Base-by-base conservation (phyloP, 306 rosid species). In the Macrotyloma uniflorum region DNA sequence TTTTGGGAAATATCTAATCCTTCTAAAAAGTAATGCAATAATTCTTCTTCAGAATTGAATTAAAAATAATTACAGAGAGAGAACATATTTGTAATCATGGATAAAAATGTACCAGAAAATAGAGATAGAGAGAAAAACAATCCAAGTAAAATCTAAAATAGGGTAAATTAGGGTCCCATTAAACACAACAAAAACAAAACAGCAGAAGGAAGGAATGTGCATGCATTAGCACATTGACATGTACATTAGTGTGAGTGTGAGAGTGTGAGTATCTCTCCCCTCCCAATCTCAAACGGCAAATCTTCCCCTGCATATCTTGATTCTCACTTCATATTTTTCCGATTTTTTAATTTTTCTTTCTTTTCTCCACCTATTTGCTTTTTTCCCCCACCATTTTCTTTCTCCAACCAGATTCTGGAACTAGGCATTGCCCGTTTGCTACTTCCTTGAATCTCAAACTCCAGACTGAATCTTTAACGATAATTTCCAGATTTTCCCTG, bases 211-310 rank as follows among this genome's bases (percentile, higher is more conserved):
- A 36, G 53, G 28, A 77, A 70, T 77, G 23, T 72, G 68, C 87
- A 83, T 80, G 85, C 76, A 50, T 72, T 68, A 47, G 32, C 65
- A 61, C 58, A 42, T 24, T 30, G 19, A 19, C 49, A 35, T 38
- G 46, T 15, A 23, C 43, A 63, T 63, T 23, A 47, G 55, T 51
- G 38, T 73, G 79, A 24, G 67, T 51, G 22, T 66, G 82, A 24
- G 67, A n/a, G n/a, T n/a, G n/a, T n/a, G n/a, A n/a, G n/a, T n/a
- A n/a, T 53, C 22, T 67, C 72, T 61, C 75, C 77, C 9, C 46
- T 59, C 54, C 20, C 71, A 76, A 76, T 75, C 82, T 76, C 74
- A 71, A 26, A 62, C 30, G 19, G 18, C 43, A 79, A 66, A 36
- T 32, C 20, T 61, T 20, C 6, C 30, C 67, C 76, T 75, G 15